Percentiles rank a stretch among this genome's conserved stretches.
Conservation (phyloP, 2,329 filamentous ascomycete species). For the Fusarium sororula region DNA sequence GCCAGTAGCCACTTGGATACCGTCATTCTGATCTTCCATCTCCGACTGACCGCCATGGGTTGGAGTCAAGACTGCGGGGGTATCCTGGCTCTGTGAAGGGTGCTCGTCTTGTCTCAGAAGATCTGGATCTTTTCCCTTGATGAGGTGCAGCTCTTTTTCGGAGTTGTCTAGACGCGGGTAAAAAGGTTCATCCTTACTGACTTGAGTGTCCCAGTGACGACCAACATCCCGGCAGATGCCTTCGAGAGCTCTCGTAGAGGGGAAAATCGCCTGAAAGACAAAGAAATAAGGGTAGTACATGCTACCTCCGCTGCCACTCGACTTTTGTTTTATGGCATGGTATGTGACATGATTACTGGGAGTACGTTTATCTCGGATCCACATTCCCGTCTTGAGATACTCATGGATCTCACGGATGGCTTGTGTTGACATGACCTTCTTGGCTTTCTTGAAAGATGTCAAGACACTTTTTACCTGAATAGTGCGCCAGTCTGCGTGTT, state of each 20-base stretch:
- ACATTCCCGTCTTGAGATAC: not conserved
- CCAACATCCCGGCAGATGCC: accelerated
- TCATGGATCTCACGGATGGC: not conserved
- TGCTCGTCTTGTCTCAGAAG: not conserved
- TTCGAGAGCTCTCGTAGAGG: not conserved
- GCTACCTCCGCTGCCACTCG: too few species aligned
- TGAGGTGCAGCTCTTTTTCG: not conserved
- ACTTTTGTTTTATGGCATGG: accelerated
- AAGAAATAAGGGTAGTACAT: not conserved
- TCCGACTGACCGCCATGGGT: not conserved
- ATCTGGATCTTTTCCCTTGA: accelerated
- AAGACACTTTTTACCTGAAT: not conserved
- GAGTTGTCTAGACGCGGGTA: not conserved
- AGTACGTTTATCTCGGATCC: not conserved
- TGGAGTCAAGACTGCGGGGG: not conserved
- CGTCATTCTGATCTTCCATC: not conserved
- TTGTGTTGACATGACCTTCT: not conserved
- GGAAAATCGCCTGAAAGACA: not conserved
- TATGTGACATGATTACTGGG: not conserved
- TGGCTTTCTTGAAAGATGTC: not conserved
- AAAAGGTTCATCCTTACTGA: accelerated
- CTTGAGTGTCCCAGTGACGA: not conserved
- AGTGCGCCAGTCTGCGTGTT: not conserved
- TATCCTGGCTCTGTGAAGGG: not conserved
- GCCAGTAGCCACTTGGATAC: not conserved